These are phyloP conservation scores for Fraxinus sp. DNA, from an alignment of 305 asterid species.

Conservation along the genomic window DNA sequence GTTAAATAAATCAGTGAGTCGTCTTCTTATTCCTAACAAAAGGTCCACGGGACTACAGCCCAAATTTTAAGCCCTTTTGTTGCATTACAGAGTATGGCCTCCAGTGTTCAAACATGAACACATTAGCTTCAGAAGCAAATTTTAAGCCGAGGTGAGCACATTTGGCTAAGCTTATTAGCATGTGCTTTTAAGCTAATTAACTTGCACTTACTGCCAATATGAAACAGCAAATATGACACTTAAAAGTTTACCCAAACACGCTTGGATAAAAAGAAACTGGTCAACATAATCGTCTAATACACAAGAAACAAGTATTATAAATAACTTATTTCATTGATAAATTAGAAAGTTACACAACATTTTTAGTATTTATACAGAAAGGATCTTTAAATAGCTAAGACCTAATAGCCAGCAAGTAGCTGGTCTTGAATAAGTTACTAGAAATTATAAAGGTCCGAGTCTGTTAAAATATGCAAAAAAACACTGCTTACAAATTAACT, in stretches of 20 bases:
- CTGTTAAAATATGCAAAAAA: constrained; percentile 18
- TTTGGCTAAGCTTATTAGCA: neutral
- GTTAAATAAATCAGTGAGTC: neutral
- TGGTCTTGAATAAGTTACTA: constrained; percentile 35
- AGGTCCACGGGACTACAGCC: neutral
- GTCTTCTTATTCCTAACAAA: neutral
- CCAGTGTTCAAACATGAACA: neutral
- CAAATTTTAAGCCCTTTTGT: neutral
- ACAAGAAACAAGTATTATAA: neutral
- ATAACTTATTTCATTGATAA: constrained; percentile 17
- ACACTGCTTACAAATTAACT: constrained; percentile 14
- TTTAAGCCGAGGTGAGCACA: neutral
- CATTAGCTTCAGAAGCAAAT: neutral
- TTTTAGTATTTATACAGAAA: constrained; percentile 1
- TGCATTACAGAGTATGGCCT: neutral
- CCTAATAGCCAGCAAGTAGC: constrained; percentile 43
- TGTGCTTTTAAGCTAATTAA: neutral
- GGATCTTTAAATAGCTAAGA: constrained; percentile 4
- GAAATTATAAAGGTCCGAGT: constrained; percentile 12
- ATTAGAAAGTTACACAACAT: constrained; percentile 11
- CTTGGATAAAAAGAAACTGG: neutral
- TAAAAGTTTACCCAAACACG: neutral
- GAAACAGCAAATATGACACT: neutral
- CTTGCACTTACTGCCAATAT: neutral
- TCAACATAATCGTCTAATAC: neutral